phyloP scores from a whole-genome alignment of 202 grass and related monocot genomes.

The Zoysia matrella region DNA sequence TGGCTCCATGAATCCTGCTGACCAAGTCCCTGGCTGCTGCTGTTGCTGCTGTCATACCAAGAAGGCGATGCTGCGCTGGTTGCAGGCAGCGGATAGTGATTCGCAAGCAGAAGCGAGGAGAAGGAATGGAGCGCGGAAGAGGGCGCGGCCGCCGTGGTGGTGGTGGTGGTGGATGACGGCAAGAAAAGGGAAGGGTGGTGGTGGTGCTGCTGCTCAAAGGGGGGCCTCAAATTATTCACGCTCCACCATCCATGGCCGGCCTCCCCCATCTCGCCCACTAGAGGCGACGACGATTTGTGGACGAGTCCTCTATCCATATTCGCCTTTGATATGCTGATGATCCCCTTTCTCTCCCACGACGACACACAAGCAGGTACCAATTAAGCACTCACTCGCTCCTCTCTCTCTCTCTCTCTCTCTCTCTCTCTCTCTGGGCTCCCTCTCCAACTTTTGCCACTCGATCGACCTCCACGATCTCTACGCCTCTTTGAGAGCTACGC shows the following conservation, averaged over 20 bases:
- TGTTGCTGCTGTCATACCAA: constrained; percentile 38
- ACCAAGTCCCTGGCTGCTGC: constrained; percentile 23
- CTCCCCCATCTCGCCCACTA: constrained; percentile 82
- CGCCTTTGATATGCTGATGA: constrained; percentile 29
- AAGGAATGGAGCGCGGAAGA: constrained; percentile 54
- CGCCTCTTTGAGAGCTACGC: not conserved
- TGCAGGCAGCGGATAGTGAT: constrained; percentile 51
- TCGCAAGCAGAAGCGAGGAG: constrained; percentile 60
- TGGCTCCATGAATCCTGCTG: constrained; percentile 77
- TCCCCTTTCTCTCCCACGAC: too few species aligned
- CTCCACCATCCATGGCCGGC: constrained; percentile 77
- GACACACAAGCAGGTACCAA: constrained; percentile 17
- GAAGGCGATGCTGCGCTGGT: constrained; percentile 11
- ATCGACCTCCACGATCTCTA: constrained; percentile 30
- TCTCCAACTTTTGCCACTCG: constrained; percentile 30
- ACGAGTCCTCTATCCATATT: constrained; percentile 67
- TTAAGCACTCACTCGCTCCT: constrained; percentile 11
- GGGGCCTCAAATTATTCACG: constrained; percentile 72
- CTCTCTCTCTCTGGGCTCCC: not conserved
- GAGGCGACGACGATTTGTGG: constrained; percentile 58
- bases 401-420: not conserved
- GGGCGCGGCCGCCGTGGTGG: not conserved
- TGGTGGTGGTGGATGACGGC: constrained; percentile 50
- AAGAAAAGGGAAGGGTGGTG: constrained; percentile 52
- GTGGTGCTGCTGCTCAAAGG: constrained; percentile 59